Conservation (phyloP, 2,329 filamentous ascomycete genomes). For the Aspergillus latus region DNA sequence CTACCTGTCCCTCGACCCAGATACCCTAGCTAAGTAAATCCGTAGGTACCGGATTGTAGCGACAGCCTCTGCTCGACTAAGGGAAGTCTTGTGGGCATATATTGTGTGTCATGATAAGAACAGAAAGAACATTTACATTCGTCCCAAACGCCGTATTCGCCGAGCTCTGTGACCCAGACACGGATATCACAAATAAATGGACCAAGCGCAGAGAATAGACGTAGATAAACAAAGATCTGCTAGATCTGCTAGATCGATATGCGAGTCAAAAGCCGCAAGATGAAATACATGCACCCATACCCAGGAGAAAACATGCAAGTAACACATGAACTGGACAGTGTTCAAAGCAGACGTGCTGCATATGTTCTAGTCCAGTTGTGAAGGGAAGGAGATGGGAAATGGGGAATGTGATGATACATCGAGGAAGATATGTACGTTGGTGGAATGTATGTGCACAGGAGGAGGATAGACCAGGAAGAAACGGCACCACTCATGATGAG, state of each 20-base stretch:
- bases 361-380: constrained; percentile 16
- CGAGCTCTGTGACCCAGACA: constrained; percentile 27
- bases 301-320: constrained; percentile 12
- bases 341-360: constrained; percentile 15
- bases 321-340: constrained; percentile 17
- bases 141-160: constrained; percentile 24
- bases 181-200: constrained; percentile 27
- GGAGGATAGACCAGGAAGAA: not conserved
- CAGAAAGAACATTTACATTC: constrained; percentile 9
- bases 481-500: constrained; percentile 19
- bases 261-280: constrained; percentile 16
- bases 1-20: not conserved
- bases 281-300: constrained; percentile 13
- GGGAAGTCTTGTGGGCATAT: not conserved
- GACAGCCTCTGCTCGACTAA: not conserved
- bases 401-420: constrained; percentile 32
- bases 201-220: constrained; percentile 10
- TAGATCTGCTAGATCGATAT: constrained; percentile 15
- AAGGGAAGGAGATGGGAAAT: constrained; percentile 10
- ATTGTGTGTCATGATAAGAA: not conserved
- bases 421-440: constrained; percentile 25
- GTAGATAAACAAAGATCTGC: constrained; percentile 4
- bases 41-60: not conserved
- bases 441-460: constrained; percentile 29
- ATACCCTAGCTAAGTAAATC: not conserved